Evolutionary conservation across 371 early-diverging fungal species (phyloP).

Genomic region (Apophysomyces variabilis): DNA sequence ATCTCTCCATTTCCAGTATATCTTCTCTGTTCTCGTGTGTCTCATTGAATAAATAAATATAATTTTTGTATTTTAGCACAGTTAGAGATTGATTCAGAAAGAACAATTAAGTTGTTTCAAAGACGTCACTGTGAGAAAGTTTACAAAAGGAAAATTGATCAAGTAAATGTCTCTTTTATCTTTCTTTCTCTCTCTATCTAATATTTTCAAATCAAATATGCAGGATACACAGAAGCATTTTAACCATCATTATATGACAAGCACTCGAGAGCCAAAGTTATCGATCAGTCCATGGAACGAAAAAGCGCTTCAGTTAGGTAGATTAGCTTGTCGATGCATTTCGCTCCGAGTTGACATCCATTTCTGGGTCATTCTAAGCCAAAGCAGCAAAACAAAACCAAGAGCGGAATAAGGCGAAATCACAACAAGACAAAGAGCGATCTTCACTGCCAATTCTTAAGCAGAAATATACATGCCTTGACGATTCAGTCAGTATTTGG

Average conservation of each 20-base stretch:
- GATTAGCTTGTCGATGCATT: not conserved
- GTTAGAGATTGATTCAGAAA: too few species aligned
- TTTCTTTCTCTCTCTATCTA: not conserved
- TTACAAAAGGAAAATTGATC: not conserved
- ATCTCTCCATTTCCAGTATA: conserved; percentile 6
- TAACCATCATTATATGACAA: not conserved
- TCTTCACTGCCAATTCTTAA: not conserved
- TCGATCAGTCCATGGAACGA: conserved; percentile 3
- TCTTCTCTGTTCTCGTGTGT: not conserved
- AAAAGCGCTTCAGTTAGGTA: conserved; percentile 1
- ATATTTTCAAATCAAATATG: not conserved
- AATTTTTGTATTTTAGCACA: not conserved
- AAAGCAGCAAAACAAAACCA: not conserved
- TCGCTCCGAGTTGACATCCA: too few species aligned
- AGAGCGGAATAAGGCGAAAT: not conserved
- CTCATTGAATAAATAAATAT: not conserved
- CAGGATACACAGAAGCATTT: too few species aligned
- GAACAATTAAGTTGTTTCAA: too few species aligned
- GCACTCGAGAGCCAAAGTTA: not conserved
- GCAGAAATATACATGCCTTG: too few species aligned
- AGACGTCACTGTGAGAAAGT: not conserved
- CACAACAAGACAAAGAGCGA: not conserved
- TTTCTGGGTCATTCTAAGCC: not conserved
- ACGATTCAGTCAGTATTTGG: too few species aligned
- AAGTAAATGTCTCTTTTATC: not conserved